A percentile compares a stretch with the other conserved stretches of the same genome.
These are phyloP conservation scores for Gracilaria vermiculophylla DNA, from an alignment of 23 red algal species.

Conservation along the genomic window DNA sequence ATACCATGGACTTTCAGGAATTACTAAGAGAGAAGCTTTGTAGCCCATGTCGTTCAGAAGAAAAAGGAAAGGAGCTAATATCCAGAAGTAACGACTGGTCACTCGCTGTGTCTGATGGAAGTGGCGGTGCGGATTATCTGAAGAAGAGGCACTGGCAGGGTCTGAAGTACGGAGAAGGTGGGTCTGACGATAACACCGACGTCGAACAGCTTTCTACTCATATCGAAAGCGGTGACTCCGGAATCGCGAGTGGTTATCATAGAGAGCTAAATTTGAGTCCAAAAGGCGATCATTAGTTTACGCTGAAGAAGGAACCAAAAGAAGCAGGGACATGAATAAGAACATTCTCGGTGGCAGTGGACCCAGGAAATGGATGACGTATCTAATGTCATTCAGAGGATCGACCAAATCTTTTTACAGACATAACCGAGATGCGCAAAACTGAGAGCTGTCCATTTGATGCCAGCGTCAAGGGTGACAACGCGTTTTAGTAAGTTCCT, in stretches of 20 bases:
- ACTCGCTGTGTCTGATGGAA: neutral
- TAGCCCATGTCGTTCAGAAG: neutral
- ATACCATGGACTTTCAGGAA: constrained; percentile 58
- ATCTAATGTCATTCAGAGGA: neutral
- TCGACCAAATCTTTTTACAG: neutral
- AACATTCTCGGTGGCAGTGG: too few relatives aligned
- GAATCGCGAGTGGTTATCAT: constrained; percentile 54
- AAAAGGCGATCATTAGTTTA: neutral
- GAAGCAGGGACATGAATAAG: neutral
- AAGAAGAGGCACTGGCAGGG: constrained; percentile 51
- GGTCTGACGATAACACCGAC: constrained; percentile 9
- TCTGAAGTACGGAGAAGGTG: constrained; percentile 31
- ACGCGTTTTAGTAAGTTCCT: neutral
- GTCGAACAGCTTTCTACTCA: constrained; percentile 18
- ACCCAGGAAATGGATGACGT: neutral
- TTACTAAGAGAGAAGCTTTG: constrained; percentile 9
- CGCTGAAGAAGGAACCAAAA: neutral
- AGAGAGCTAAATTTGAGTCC: neutral
- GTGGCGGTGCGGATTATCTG: constrained; percentile 47
- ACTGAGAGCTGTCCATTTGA: neutral
- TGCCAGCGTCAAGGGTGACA: neutral
- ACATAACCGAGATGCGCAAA: too few relatives aligned
- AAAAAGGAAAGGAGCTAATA: neutral
- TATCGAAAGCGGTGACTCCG: constrained; percentile 40
- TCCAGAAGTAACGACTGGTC: constrained; percentile 33